A percentile compares a stretch with the other conserved stretches of the same genome.
phyloP scores from a whole-genome alignment of 805 yeast species.

The Yarrowia deformans region DNA sequence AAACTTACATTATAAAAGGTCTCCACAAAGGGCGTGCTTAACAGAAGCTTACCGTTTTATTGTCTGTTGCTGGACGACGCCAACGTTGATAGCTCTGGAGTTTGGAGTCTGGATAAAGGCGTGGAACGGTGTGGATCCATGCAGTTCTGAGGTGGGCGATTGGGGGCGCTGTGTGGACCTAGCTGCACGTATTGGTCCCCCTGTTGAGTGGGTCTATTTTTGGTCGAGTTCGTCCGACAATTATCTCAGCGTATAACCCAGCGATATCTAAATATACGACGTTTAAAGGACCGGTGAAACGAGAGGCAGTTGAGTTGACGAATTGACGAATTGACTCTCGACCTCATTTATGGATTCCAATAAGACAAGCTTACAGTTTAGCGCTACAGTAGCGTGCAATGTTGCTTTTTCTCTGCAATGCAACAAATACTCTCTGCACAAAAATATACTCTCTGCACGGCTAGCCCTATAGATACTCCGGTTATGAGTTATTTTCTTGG shows the following conservation, averaged over 20 bases:
- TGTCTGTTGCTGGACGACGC: too few relatives aligned
- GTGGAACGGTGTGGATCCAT: background rate
- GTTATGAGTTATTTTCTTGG: background rate
- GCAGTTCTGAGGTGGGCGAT: background rate
- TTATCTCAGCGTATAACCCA: background rate
- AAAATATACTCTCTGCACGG: conserved; percentile 8
- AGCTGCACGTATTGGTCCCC: too few relatives aligned
- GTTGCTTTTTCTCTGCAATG: conserved; percentile 3
- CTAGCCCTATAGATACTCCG: background rate
- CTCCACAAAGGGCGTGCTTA: background rate
- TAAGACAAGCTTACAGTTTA: background rate
- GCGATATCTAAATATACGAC: conserved; percentile 7
- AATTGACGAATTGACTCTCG: background rate
- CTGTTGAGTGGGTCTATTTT: too few relatives aligned
- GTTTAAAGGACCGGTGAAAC: background rate
- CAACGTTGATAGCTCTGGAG: background rate
- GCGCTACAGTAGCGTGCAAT: background rate
- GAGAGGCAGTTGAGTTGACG: background rate
- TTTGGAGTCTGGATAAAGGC: background rate
- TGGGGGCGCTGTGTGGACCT: too few relatives aligned
- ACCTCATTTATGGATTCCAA: too few relatives aligned
- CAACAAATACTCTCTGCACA: conserved; percentile 3
- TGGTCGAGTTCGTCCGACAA: too few relatives aligned
- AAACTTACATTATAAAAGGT: background rate
- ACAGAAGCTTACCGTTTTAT: too few relatives aligned